Evolutionary conservation across 345 rosid species (phyloP).

Genomic region (Psidium guajava): DNA sequence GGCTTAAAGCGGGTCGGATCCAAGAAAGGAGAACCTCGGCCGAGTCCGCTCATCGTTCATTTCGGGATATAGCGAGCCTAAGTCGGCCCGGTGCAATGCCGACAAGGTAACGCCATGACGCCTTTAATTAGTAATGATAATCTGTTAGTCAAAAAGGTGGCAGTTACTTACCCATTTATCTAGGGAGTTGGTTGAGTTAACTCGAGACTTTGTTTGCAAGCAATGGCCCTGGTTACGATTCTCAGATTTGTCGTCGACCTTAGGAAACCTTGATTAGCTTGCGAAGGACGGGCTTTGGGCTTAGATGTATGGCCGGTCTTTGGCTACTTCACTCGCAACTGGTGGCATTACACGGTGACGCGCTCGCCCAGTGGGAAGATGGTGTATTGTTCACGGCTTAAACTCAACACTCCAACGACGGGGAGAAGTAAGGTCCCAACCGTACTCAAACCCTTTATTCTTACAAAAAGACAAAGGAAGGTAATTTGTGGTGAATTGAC

Average conservation of each 20-base stretch:
- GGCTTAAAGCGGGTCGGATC: background rate
- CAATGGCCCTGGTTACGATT: background rate
- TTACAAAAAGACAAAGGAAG: too few relatives aligned
- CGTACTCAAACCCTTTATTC: background rate
- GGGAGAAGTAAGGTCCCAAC: background rate
- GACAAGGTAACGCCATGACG: background rate
- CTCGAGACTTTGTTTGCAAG: background rate
- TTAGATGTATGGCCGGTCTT: background rate
- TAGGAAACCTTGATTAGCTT: background rate
- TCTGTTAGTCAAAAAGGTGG: background rate
- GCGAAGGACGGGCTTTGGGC: background rate
- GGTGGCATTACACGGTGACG: rapidly evolving
- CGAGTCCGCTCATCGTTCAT: background rate
- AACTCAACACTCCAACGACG: background rate
- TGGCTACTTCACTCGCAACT: background rate
- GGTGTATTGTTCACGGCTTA: rapidly evolving
- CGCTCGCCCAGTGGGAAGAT: background rate
- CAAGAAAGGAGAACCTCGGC: background rate
- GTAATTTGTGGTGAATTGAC: too few relatives aligned
- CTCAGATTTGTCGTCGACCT: background rate
- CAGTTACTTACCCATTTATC: background rate
- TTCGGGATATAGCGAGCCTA: background rate
- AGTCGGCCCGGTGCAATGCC: background rate
- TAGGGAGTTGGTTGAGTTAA: background rate
- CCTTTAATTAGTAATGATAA: background rate